phyloP scores from a whole-genome alignment of 1,139 yeast genomes.

The Pichia cactophila region DNA sequence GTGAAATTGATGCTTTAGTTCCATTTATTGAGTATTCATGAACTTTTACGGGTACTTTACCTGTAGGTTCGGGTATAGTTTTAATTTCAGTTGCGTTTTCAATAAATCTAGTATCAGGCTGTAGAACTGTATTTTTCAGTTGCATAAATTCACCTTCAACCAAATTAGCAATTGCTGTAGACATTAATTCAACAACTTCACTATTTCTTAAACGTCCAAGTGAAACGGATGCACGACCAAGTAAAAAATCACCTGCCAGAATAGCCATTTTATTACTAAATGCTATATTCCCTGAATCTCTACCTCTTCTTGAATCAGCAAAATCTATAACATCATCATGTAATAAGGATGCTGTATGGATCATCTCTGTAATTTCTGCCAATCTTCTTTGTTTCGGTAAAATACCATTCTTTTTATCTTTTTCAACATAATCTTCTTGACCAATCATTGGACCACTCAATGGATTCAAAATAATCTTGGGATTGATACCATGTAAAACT shows the following conservation, averaged over 20 bases:
- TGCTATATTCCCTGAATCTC: conserved; percentile 87
- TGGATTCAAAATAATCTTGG: conserved; percentile 71
- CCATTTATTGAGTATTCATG: conserved; percentile 51
- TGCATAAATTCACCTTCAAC: conserved; percentile 99
- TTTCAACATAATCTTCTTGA: conserved; percentile 41
- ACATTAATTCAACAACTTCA: conserved; percentile 92
- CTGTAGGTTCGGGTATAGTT: conserved; percentile 52
- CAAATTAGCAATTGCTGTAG: conserved; percentile 91
- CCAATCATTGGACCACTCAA: conserved; percentile 73
- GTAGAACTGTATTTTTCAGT: conserved; percentile 79
- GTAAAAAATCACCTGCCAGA: conserved; percentile 88
- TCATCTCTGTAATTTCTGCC: conserved; percentile 97
- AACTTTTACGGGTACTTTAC: conserved; percentile 49
- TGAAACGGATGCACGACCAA: conserved; percentile 95
- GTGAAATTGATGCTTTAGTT: conserved; percentile 36
- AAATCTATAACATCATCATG: conserved; percentile 97
- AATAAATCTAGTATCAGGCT: conserved; percentile 37
- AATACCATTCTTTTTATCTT: conserved; percentile 58
- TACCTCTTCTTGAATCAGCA: conserved; percentile 83
- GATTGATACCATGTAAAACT: conserved; percentile 83
- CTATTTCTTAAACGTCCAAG: conserved; percentile 88
- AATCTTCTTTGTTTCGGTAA: conserved; percentile 89
- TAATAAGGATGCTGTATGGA: conserved; percentile 91
- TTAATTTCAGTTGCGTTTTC: conserved; percentile 41
- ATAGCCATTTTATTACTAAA: conserved; percentile 97